These are phyloP conservation scores for Lagenidium sp. DNA, from an alignment of 352 stramenopile genomes.

Conservation along the genomic window DNA sequence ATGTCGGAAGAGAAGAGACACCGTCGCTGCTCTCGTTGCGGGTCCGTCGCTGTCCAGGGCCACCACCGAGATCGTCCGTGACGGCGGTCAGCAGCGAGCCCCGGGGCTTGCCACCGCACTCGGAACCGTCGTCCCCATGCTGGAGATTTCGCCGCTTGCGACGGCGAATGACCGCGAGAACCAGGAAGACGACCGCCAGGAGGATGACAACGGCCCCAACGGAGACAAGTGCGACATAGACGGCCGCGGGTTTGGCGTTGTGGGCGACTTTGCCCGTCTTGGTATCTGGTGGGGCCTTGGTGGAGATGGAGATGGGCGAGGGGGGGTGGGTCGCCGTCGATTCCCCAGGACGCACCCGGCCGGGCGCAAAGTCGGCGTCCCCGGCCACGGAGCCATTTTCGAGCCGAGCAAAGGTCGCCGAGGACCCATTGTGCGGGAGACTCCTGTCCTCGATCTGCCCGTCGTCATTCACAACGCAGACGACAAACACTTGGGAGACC, in stretches of 20 bases:
- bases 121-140: no score
- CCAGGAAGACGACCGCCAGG: slow-evolving; percentile 2
- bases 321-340: slow-evolving; percentile 1
- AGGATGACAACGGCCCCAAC: slow-evolving; percentile 1
- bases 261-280: neutral
- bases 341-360: neutral
- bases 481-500: slow-evolving; percentile 15
- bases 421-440: no score
- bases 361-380: neutral
- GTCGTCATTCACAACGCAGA: slow-evolving; percentile 11
- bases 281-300: neutral
- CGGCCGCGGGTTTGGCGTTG: neutral
- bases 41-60: neutral
- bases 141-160: neutral
- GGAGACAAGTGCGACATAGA: slow-evolving; percentile 8
- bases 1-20: no score
- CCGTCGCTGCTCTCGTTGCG: neutral
- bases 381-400: neutral
- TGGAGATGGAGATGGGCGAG: neutral
- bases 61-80: slow-evolving; percentile 2
- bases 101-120: slow-evolving; percentile 1
- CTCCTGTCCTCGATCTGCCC: neutral
- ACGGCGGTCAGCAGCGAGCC: slow-evolving; percentile 1
- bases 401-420: no score
- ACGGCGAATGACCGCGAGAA: neutral